Evolutionary conservation across 495 filamentous ascomycete species (phyloP), one percentile per base, ranked within the genome.

Genomic region (Articulospora tetracladia): DNA sequence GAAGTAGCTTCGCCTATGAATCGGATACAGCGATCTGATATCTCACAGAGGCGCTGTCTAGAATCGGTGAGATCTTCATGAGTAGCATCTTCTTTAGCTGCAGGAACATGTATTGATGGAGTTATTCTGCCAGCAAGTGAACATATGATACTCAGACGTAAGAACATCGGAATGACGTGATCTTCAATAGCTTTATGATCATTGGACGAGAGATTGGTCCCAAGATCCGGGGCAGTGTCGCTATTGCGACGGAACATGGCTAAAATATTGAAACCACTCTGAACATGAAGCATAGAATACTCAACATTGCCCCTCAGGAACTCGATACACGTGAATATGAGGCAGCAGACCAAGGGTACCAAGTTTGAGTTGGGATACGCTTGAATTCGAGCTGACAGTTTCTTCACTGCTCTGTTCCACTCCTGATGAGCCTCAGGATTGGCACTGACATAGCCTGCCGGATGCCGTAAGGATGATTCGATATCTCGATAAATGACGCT

Each of bases 261-360:
- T 58, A 78, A 58, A 22, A 78, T 62, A 20, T 63, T 69, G 25
- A 75, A 32, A 12, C 78, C 77, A 53, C 64, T 75, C 57, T 75
- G 71, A 24, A 84, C 72, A 67, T 84, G 81, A n/a, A 66, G 61
- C 24, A 71, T 70, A n/a, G 73, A 75, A 1, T 74, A 59, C 17
- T 53, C 50, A 53, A 74, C 75, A 28, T 74, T 67, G 8, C 82
- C 80, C 23, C 75, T 76, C 2, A 85, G 65, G 36, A 77, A 76
- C 58, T 86, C 83, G 47, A 82, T 74, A 50, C 75, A 77, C 51
- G 76, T 72, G 62, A 86, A 85, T 0, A 85, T 53, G n/a, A 82
- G 61, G 60, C 84, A 87, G 8, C 78, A 71, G 34, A 80, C 71
- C 22, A 87, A 73, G 28, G 76, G 72, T 28, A 79, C 62, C 32